Conservation (phyloP, 2,329 filamentous ascomycete species). For the Coniella vitis region DNA sequence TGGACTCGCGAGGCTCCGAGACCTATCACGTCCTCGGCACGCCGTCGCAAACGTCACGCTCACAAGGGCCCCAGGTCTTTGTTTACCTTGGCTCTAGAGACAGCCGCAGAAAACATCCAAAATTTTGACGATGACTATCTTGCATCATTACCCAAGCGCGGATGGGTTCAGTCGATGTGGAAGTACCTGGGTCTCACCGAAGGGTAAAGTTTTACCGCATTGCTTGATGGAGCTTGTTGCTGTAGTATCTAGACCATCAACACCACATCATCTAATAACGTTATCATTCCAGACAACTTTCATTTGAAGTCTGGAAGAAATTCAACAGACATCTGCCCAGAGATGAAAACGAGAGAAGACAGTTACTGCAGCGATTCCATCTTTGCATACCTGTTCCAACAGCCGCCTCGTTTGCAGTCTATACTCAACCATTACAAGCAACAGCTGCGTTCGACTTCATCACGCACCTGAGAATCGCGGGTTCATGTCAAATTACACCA, state of each 20-base stretch:
- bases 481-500: conserved; percentile 1
- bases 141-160: background rate
- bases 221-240: background rate
- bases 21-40: background rate
- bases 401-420: conserved; percentile 4
- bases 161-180: background rate
- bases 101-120: background rate
- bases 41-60: no score
- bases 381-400: background rate
- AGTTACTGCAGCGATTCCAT: background rate
- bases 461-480: conserved; percentile 7
- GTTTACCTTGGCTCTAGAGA: background rate
- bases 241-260: background rate
- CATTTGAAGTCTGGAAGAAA: background rate
- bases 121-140: background rate
- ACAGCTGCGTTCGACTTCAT: conserved; percentile 6
- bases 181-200: background rate
- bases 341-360: background rate
- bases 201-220: background rate
- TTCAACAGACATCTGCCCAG: background rate
- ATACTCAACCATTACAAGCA: conserved; percentile 4
- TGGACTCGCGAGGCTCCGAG: conserved; percentile 1
- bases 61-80: background rate
- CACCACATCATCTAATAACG: background rate
- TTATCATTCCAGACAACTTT: background rate